phyloP scores from a whole-genome alignment of 2,329 filamentous ascomycete genomes.

The Pseudocercospora vitis region DNA sequence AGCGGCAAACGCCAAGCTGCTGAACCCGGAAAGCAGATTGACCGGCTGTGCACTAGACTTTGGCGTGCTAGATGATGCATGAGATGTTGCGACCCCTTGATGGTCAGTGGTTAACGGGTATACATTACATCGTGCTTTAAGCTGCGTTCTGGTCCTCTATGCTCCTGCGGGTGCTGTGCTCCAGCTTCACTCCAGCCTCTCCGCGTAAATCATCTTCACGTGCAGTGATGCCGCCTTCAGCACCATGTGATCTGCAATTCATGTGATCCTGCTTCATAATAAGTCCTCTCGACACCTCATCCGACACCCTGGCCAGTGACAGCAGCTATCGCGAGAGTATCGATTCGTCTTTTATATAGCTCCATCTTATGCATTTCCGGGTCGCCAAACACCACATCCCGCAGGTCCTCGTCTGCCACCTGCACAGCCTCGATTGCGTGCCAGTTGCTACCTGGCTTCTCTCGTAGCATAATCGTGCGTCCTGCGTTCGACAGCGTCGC shows the following conservation, averaged over 20 bases:
- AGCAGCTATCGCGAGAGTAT: constrained; percentile 68
- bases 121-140: not conserved
- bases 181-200: not conserved
- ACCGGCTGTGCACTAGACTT: too few relatives aligned
- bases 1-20: not conserved
- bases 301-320: constrained; percentile 51
- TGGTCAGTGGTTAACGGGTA: not conserved
- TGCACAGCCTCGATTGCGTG: constrained; percentile 66
- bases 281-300: constrained; percentile 2
- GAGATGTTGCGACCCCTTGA: not conserved
- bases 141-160: not conserved
- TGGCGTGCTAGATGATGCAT: not conserved
- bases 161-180: too few relatives aligned
- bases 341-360: constrained; percentile 70
- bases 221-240: not conserved
- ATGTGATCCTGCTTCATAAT: not conserved
- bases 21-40: too few relatives aligned
- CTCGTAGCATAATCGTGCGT: constrained; percentile 64
- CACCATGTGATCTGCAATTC: not conserved
- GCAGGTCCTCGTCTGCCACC: constrained; percentile 66
- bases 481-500: constrained; percentile 70
- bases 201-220: not conserved
- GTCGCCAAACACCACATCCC: constrained; percentile 76
- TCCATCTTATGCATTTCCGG: constrained; percentile 78
- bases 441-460: constrained; percentile 42